Evolutionary conservation across 2,329 filamentous ascomycete species (phyloP).

Genomic region (Fusarium azukiicola): DNA sequence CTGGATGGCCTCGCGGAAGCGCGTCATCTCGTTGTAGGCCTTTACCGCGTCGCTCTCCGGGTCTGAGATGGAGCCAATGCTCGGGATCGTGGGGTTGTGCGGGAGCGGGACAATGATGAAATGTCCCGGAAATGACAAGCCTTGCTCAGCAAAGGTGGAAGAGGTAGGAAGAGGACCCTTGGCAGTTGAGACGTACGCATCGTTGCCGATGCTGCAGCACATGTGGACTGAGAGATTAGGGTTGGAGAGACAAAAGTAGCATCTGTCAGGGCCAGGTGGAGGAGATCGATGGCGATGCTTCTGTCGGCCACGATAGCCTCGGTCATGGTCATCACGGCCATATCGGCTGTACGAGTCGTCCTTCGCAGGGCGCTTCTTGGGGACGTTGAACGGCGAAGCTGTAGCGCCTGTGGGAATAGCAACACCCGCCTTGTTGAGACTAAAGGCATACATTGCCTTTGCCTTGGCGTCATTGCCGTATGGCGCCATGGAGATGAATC

Average conservation of each 20-base stretch:
- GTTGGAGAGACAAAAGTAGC: conserved; percentile 98
- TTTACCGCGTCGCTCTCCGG: conserved; percentile 76
- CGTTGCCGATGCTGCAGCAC: conserved; percentile 92
- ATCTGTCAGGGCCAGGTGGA: conserved; percentile 87
- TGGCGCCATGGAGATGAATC: conserved; percentile 94
- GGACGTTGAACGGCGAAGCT: conserved; percentile 83
- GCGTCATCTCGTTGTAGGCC: conserved; percentile 90
- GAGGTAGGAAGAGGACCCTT: conserved; percentile 92
- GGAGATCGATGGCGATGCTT: conserved; percentile 73
- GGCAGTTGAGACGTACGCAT: conserved; percentile 93
- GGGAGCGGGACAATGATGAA: conserved; percentile 94
- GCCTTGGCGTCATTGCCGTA: conserved; percentile 88
- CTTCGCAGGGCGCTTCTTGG: conserved; percentile 77
- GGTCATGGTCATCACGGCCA: conserved; percentile 68
- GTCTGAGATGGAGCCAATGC: conserved; percentile 78
- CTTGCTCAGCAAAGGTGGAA: conserved; percentile 81
- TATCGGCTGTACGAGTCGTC: conserved; percentile 78
- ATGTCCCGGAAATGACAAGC: conserved; percentile 89
- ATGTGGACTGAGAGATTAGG: conserved; percentile 92
- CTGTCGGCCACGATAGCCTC: conserved; percentile 66
- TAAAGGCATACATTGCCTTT: conserved; percentile 91
- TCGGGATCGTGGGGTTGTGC: conserved; percentile 87
- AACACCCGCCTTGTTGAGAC: conserved; percentile 83
- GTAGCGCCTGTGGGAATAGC: conserved; percentile 87
- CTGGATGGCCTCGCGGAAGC: conserved; percentile 89